Conservation (phyloP, 75 land plant species). For the Pinus albicaulis region DNA sequence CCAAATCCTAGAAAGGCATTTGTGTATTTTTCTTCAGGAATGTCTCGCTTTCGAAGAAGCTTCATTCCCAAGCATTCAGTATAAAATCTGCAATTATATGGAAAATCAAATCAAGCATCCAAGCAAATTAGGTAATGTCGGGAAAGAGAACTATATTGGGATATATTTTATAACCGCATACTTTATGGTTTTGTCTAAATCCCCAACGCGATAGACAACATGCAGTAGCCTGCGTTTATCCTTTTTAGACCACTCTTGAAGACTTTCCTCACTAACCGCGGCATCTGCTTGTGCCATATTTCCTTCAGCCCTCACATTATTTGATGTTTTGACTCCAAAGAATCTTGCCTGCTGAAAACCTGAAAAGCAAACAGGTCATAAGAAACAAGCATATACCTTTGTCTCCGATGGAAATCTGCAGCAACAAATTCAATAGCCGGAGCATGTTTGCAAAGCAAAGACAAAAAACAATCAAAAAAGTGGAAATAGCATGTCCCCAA, state of each 20-base stretch:
- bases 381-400: no score
- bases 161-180: conserved; percentile 11
- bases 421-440: no score
- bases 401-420: no score
- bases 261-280: conserved; percentile 18
- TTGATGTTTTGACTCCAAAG: conserved; percentile 35
- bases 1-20: conserved; percentile 96
- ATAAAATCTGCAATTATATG: conserved; percentile 57
- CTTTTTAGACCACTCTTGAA: conserved; percentile 57
- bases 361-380: background rate
- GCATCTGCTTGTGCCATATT: conserved; percentile 35
- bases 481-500: no score
- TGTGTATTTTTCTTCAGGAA: conserved; percentile 86
- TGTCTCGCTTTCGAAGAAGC: conserved; percentile 77
- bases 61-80: conserved; percentile 95
- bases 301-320: conserved; percentile 22
- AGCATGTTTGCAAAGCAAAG: no score
- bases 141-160: background rate
- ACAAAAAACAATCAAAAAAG: no score
- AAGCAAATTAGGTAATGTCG: background rate
- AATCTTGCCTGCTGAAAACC: conserved; percentile 31
- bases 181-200: conserved; percentile 86
- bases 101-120: background rate
- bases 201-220: conserved; percentile 87
- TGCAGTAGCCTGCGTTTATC: conserved; percentile 83